Conservation (phyloP, 2,329 filamentous ascomycete genomes). For the Plectosphaerella cucumerina region DNA sequence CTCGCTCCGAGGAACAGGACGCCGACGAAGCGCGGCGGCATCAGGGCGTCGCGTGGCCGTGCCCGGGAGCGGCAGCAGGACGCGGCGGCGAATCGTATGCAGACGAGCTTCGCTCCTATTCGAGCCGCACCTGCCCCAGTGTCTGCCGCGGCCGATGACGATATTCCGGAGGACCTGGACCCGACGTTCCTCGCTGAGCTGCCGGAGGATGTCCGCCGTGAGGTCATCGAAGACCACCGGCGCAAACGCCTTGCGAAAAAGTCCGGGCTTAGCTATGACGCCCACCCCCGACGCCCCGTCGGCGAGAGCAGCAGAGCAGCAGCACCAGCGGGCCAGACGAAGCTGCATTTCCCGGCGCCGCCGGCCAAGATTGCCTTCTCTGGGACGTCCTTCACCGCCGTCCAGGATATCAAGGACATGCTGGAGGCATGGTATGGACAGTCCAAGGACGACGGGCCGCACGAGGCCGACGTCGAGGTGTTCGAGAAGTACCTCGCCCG, state of each 20-base stretch:
- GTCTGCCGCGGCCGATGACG: slow-evolving; percentile 19
- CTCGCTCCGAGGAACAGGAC: slow-evolving; percentile 30
- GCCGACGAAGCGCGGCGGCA: slow-evolving; percentile 58
- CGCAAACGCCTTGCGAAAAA: slow-evolving; percentile 57
- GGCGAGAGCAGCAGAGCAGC: slow-evolving; percentile 8
- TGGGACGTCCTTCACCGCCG: slow-evolving; percentile 33
- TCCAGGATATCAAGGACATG: slow-evolving; percentile 66
- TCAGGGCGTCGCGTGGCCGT: slow-evolving; percentile 33
- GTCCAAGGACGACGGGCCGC: slow-evolving; percentile 71
- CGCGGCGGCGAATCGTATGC: slow-evolving; percentile 58
- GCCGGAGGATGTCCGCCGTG: slow-evolving; percentile 72
- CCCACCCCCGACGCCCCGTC: slow-evolving; percentile 17
- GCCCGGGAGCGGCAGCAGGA: slow-evolving; percentile 48
- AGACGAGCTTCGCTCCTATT: slow-evolving; percentile 62
- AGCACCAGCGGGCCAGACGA: slow-evolving; percentile 1
- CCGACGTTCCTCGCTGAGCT: slow-evolving; percentile 75
- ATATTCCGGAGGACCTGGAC: slow-evolving; percentile 51
- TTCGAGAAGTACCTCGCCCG: slow-evolving; percentile 67
- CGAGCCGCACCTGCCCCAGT: background rate
- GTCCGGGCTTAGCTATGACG: slow-evolving; percentile 41
- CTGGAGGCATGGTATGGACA: slow-evolving; percentile 71
- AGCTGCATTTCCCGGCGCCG: slow-evolving; percentile 38
- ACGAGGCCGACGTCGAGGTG: slow-evolving; percentile 71
- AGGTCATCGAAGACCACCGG: slow-evolving; percentile 73
- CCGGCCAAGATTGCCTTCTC: slow-evolving; percentile 45